Conservation (phyloP, 257 asterid genomes). For the Ophiorrhiza pumila region DNA sequence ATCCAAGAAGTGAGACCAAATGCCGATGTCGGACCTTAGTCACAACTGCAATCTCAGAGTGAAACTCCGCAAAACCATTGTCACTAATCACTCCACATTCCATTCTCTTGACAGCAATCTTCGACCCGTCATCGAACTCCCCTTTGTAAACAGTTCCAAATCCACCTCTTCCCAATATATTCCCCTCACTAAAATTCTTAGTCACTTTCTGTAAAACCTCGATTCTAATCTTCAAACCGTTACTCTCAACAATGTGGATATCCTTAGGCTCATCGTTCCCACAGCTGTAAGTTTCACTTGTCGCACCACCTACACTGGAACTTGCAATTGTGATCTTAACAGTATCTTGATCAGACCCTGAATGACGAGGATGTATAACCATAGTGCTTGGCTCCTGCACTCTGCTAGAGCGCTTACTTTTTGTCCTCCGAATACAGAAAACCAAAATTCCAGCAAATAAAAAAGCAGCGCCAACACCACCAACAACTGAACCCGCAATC, state of each 20-base stretch:
- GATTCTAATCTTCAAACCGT: conserved; percentile 66
- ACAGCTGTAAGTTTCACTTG: conserved; percentile 48
- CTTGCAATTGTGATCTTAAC: conserved; percentile 69
- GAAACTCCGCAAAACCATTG: conserved; percentile 79
- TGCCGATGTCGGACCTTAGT: conserved; percentile 89
- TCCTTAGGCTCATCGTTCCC: conserved; percentile 59
- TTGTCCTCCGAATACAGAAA: conserved; percentile 38
- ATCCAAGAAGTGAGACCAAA: conserved; percentile 78
- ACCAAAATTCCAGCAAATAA: conserved; percentile 43
- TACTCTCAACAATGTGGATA: conserved; percentile 68
- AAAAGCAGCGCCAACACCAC: conserved; percentile 50
- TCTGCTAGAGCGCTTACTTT: conserved; percentile 39
- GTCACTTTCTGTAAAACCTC: conserved; percentile 71
- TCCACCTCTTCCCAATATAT: conserved; percentile 75
- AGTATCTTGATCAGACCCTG: conserved; percentile 65
- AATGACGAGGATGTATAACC: conserved; percentile 74
- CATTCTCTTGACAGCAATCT: conserved; percentile 86
- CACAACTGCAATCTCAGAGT: conserved; percentile 80
- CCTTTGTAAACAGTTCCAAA: conserved; percentile 88
- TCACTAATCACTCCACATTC: conserved; percentile 73
- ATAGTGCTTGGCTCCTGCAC: conserved; percentile 45
- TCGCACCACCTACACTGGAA: conserved; percentile 46
- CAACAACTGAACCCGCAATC: conserved; percentile 64
- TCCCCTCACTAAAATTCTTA: conserved; percentile 53
- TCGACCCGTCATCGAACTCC: conserved; percentile 77